Base-by-base conservation (phyloP, 192 early-diverging fungal species). In the Entomortierella lignicola region DNA sequence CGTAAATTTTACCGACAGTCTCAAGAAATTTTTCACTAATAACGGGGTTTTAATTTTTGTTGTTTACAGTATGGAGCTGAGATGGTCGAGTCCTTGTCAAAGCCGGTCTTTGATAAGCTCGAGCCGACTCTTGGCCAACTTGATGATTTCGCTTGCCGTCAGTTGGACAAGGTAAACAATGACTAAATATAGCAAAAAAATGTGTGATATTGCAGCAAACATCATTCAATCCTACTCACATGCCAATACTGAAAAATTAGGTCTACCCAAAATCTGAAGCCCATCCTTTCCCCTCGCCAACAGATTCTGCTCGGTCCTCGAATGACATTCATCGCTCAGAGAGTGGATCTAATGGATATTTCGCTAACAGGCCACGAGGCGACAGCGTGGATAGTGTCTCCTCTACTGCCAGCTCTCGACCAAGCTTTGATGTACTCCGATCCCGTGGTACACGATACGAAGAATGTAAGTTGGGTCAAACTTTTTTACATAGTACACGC, bases 61-160 rank as follows among this genome's bases (percentile, higher is more conserved):
- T n/a, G n/a, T 41, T 41, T 11, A 34, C 62, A 89, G 75, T 90
- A 89, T 67, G 90, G 91, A 31, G 90, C 91, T 27, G 89, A 91
- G 64, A 90, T 90, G 66, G 90, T 96, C 18, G 96, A 95, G 69
- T 91, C 84, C 10, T 84, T 96, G 63, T 90, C 90, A 66, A 83
- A 88, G 69, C 91, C 92, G 25, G 87, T 97, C 23, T 87, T 90
- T 57, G 90, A 89, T 55, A 92, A 89, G 31, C 83, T 97, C 18
- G 91, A 91, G 69, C 88, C 90, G 10, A 87, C 84, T 23, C 84
- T 92, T 60, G 84, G 79, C 6, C 85, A 85, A 23, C 79, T 94
- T 34, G 93, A 96, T 60, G 84, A 87, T 44, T 94, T 93, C 83
- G 94, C 92, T 0, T 92, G 90, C 66, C 88, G 82, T 13, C 91